These are phyloP conservation scores for Aspergillus chevalieri DNA, from an alignment of 2,329 filamentous ascomycete genomes.

Conservation along the genomic window DNA sequence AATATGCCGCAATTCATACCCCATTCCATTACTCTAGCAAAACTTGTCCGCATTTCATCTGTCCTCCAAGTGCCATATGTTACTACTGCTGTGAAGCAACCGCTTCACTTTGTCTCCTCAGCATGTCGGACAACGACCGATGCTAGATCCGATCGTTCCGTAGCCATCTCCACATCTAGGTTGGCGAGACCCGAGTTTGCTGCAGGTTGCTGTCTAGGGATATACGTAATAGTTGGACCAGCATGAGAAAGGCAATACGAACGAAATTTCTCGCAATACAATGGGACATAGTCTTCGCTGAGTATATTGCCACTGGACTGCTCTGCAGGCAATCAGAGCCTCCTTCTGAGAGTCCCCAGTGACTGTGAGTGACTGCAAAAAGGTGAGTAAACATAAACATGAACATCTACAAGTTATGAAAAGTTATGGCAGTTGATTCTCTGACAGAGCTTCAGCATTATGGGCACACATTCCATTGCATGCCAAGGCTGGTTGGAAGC, in stretches of 20 bases:
- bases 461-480: constrained; percentile 24
- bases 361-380: no score
- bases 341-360: no score
- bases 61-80: constrained; percentile 43
- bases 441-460: no score
- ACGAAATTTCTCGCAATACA: no score
- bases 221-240: background rate
- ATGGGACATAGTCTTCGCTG: no score
- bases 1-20: constrained; percentile 24
- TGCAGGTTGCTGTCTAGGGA: background rate
- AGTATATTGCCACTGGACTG: no score
- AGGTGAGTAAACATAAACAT: no score
- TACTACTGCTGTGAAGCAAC: constrained; percentile 31
- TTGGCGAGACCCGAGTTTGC: background rate
- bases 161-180: constrained; percentile 1
- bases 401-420: no score
- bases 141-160: constrained; percentile 35
- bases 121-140: constrained; percentile 29
- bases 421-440: no score
- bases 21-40: constrained; percentile 31
- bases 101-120: constrained; percentile 19
- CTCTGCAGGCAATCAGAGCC: no score
- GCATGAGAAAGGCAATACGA: constrained; percentile 22
- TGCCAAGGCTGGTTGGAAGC: constrained; percentile 19
- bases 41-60: constrained; percentile 38